Percentiles rank a stretch among this genome's conserved stretches.
Evolutionary conservation across 2,329 filamentous ascomycete genomes (phyloP).

Genomic region (Salinomyces thailandicus): DNA sequence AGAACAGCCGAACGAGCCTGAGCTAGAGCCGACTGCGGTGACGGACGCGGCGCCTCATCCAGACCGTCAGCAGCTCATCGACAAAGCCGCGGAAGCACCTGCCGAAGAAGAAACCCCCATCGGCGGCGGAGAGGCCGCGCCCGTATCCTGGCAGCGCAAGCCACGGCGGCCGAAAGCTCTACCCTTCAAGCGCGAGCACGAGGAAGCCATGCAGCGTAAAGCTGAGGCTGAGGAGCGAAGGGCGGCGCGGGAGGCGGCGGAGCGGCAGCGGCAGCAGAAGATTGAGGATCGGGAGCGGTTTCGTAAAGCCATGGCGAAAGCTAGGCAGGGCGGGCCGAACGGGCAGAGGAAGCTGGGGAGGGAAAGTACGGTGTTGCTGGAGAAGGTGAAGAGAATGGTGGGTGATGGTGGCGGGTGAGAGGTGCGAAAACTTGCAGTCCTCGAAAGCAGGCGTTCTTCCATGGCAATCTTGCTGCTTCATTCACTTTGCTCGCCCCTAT

Average conservation of each 20-base stretch:
- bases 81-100: slow-evolving; percentile 6
- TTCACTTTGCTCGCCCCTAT: too few species aligned
- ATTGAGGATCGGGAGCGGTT: slow-evolving; percentile 61
- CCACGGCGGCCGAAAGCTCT: slow-evolving; percentile 32
- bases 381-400: slow-evolving; percentile 66
- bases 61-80: slow-evolving; percentile 24
- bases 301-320: slow-evolving; percentile 52
- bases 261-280: slow-evolving; percentile 44
- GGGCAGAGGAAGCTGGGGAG: slow-evolving; percentile 71
- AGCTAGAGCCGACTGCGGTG: slow-evolving; percentile 27
- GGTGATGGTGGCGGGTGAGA: slow-evolving; percentile 14
- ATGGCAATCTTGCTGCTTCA: too few species aligned
- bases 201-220: slow-evolving; percentile 42
- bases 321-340: slow-evolving; percentile 49
- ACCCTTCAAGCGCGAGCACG: slow-evolving; percentile 35
- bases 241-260: slow-evolving; percentile 51
- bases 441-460: too few species aligned
- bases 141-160: slow-evolving; percentile 15
- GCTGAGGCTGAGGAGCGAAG: slow-evolving; percentile 54
- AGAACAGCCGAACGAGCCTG: slow-evolving; percentile 3
- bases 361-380: slow-evolving; percentile 67
- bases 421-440: too few species aligned
- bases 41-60: slow-evolving; percentile 42
- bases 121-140: slow-evolving; percentile 10
- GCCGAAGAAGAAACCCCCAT: neutral